Evolutionary conservation across 805 yeast species (phyloP), one percentile per base, ranked within the genome.

Genomic region (Cyberlindnera veronae): DNA sequence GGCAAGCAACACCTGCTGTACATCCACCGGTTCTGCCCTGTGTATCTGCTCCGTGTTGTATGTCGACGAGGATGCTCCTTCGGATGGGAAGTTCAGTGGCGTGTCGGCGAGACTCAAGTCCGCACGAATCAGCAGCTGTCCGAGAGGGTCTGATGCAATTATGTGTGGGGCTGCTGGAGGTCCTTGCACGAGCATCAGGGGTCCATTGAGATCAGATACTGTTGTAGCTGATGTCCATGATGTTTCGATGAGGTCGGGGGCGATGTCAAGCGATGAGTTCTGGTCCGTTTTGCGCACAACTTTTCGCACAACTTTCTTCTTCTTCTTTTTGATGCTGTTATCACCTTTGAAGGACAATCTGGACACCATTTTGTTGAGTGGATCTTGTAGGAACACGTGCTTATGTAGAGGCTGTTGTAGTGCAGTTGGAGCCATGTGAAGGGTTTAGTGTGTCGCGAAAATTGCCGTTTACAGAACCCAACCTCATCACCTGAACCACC

Each of bases 261-360:
- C 41, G 2, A 41, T 27, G 17, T 39, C 18, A 11, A 14, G 15
- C 39, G 39, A 19, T 20, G 46, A 2, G 27, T 22, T 9, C 23
- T 36, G 9, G n/a, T 12, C 18, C 12, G 7, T 27, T 14, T 27
- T 34, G 18, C 38, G n/a, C 24, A 13, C 10, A 17, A 8, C 19
- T 15, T 32, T 32, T 12, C 13, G 23, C 18, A 23, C 34, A 13
- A 28, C 20, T 29, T 19, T 28, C 34, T 37, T 51, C 37, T 39
- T 41, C 39, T 39, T 47, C 36, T 52, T 48, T 29, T 47, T 41
- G 21, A 26, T 26, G 4, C 55, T 47, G 35, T 50, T 54, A 35
- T 64, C 69, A 22, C 68, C 68, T 44, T 66, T 66, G 53, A 67
- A 67, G 5, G 52, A 40, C 7, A 66, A 55, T 29, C 60, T 60